phyloP scores from a whole-genome alignment of 306 rosid species.

The Castanea sativa region DNA sequence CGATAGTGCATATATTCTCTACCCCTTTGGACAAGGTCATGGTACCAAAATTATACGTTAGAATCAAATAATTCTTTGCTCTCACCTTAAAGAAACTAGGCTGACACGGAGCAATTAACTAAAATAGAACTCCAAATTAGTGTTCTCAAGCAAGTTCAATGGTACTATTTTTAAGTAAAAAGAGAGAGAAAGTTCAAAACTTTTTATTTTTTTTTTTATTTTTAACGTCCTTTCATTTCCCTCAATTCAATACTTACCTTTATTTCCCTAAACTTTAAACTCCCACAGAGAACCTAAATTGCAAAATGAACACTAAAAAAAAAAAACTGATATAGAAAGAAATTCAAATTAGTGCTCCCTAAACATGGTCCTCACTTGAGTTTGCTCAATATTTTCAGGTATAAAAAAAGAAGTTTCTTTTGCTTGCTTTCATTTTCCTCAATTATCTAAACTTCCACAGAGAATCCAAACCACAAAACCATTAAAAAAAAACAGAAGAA shows the following conservation, averaged over 20 bases:
- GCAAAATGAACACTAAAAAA: no score
- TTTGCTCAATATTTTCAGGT: neutral
- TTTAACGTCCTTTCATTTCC: no score
- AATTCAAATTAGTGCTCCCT: neutral
- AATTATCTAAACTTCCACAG: slow-evolving; percentile 4
- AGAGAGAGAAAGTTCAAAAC: no score
- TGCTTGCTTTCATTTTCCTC: neutral
- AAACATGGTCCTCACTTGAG: neutral
- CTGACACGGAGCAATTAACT: neutral
- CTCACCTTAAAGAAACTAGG: neutral
- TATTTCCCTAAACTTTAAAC: no score
- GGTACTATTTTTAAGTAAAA: no score
- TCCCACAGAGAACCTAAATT: no score
- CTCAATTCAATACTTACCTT: no score
- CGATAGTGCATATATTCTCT: no score
- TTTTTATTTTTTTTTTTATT: no score
- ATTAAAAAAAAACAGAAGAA: neutral
- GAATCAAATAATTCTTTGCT: neutral
- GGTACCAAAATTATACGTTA: neutral
- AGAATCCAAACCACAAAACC: neutral
- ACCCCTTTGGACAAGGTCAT: no score
- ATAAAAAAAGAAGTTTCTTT: neutral
- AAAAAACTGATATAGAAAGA: neutral
- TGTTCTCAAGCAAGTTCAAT: neutral
- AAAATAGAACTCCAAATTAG: neutral